Percentiles rank a stretch among this genome's conserved stretches.
phyloP scores from a whole-genome alignment of 495 filamentous ascomycete genomes.

The Daldinia vernicosa region DNA sequence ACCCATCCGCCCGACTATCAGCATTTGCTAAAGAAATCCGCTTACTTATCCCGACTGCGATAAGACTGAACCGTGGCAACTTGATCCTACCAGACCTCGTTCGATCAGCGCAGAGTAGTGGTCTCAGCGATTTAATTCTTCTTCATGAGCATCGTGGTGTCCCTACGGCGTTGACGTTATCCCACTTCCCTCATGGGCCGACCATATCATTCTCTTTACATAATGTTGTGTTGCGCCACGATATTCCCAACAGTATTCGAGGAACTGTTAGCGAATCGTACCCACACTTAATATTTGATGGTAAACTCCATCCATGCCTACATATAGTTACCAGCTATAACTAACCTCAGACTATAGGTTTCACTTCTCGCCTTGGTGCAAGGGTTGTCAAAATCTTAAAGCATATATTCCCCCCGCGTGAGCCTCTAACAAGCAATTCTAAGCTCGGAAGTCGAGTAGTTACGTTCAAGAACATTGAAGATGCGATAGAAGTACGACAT shows the following conservation, averaged over 20 bases:
- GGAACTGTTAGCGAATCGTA: conserved; percentile 95
- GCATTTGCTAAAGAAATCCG: conserved; percentile 97
- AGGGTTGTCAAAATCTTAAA: conserved; percentile 91
- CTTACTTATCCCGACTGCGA: conserved; percentile 86
- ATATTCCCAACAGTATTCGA: conserved; percentile 85
- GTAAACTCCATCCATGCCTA: conserved; percentile 5
- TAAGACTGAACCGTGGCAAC: conserved; percentile 91
- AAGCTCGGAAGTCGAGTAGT: conserved; percentile 90
- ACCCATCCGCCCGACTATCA: conserved; percentile 82
- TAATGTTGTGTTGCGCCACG: conserved; percentile 92
- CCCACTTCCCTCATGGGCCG: conserved; percentile 90
- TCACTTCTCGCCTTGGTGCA: conserved; percentile 81
- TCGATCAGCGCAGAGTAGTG: conserved; percentile 76
- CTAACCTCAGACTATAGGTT: conserved; percentile 55
- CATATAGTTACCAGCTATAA: background rate
- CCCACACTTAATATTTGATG: conserved; percentile 94
- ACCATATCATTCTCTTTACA: conserved; percentile 91
- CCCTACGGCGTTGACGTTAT: conserved; percentile 86
- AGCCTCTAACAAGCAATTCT: conserved; percentile 66
- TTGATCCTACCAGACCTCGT: conserved; percentile 87
- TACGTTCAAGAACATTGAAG: conserved; percentile 94
- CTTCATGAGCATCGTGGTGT: conserved; percentile 90
- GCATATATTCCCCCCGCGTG: conserved; percentile 92
- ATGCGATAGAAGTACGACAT: conserved; percentile 78
- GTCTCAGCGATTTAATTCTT: conserved; percentile 84